Evolutionary conservation across 805 yeast genomes (phyloP), one percentile per base, ranked within the genome.

Genomic region (Yarrowia alimentaria): DNA sequence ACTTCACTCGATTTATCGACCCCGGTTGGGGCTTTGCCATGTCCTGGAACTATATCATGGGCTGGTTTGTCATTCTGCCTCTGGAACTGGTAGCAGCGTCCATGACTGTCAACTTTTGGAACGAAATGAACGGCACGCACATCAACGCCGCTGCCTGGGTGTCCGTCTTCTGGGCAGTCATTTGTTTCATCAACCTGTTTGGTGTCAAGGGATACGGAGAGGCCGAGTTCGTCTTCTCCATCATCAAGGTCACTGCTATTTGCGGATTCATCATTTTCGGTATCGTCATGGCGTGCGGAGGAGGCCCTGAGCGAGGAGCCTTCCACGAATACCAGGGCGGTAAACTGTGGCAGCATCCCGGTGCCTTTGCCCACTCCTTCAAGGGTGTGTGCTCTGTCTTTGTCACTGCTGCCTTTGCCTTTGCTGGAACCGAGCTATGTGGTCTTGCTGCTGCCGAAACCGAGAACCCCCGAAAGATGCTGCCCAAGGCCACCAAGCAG

Each of bases 371-470:
- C 3, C 81, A 85, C 56, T 81, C 73, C 3, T 78, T 81, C 64
- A 79, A 81, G 64, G 85, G 85, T 53, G 75, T 82, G 45, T 75
- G 80, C 59, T 70, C 83, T 0, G 83, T 78, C 13, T 78, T 83
- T 56, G 80, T 82, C 40, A 77, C 83, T 26, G 86, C 88, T 6
- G 86, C 87, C 0, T 84, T 83, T 63, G 76, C 86, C n/a, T 83
- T 79, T 60, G 79, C 85, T 34, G 90, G 90, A 57, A 77, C 85
- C 16, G 91, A 84, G 65, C 69, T 83, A 58, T 76, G 76, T 30
- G 85, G 87, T 45, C 70, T 84, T 25, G 83, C 88, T 12, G 83
- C 89, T 25, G 89, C 90, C 9, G 91, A 85, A 67, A 71, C 86
- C 19, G 76, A 68, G 37, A 77, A 82, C 64, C 89, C 90, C 48